phyloP scores from a whole-genome alignment of 768 basidiomycete genomes.

The Sistotremastrum suecicum region DNA sequence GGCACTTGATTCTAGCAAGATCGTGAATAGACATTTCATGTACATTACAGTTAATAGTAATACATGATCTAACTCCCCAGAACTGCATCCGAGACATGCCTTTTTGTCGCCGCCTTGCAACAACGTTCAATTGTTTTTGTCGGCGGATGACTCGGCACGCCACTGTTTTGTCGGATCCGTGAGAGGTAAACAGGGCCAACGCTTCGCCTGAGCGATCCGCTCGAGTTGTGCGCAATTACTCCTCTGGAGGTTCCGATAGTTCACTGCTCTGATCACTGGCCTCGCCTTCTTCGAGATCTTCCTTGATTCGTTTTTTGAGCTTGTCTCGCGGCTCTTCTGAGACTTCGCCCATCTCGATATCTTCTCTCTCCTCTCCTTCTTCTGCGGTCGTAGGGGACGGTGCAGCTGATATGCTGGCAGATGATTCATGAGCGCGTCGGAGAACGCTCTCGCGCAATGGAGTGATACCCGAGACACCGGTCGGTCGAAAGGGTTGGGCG shows the following conservation, averaged over 20 bases:
- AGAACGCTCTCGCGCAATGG: slow-evolving; percentile 1
- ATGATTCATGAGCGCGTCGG: slow-evolving; percentile 1
- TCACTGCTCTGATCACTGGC: slow-evolving; percentile 71
- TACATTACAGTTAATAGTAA: too few relatives aligned
- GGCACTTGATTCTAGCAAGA: too few relatives aligned
- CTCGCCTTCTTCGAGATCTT: slow-evolving; percentile 79
- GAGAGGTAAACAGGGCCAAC: too few relatives aligned
- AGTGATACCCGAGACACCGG: background rate
- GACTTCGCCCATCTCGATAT: slow-evolving; percentile 89
- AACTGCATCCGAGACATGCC: too few relatives aligned
- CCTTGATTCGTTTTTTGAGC: slow-evolving; percentile 38
- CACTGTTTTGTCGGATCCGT: too few relatives aligned
- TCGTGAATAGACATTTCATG: too few relatives aligned
- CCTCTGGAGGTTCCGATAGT: slow-evolving; percentile 63
- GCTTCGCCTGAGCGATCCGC: too few relatives aligned
- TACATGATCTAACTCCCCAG: too few relatives aligned
- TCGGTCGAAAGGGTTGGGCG: slow-evolving; percentile 20
- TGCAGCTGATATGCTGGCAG: slow-evolving; percentile 8
- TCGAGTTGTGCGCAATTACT: slow-evolving; percentile 12
- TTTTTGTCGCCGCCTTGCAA: too few relatives aligned
- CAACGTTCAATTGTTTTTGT: too few relatives aligned
- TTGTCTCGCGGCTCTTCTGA: slow-evolving; percentile 50
- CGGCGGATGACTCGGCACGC: too few relatives aligned
- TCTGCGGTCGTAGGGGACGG: slow-evolving; percentile 10
- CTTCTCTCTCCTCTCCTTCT: slow-evolving; percentile 31